Percentiles rank a stretch among this genome's conserved stretches.
Conservation (phyloP, 1,284 basidiomycete species). For the Ustilago nuda region DNA sequence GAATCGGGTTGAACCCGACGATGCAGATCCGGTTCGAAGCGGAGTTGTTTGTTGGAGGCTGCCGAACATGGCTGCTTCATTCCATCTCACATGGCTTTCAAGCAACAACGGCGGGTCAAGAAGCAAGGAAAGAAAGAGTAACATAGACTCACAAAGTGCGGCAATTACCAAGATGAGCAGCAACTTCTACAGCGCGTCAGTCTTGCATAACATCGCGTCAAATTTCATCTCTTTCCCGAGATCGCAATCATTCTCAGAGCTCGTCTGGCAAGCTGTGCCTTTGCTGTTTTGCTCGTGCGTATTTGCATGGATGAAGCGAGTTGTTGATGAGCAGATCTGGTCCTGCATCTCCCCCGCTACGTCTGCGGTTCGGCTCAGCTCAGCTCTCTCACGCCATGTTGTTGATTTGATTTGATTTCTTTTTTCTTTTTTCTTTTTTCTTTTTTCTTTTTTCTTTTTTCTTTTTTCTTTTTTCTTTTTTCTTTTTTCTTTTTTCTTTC, state of each 20-base stretch:
- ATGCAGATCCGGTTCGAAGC: background rate
- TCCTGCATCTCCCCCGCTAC: background rate
- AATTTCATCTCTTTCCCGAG: slow-evolving; percentile 6
- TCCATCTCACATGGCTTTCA: background rate
- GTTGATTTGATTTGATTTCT: background rate
- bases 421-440: background rate
- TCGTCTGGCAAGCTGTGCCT: background rate
- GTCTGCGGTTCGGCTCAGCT: too few relatives aligned
- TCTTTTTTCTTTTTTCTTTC: background rate
- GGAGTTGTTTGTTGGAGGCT: background rate
- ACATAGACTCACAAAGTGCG: background rate
- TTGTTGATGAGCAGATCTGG: slow-evolving; percentile 7
- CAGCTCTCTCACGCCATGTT: background rate
- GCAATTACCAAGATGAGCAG: background rate
- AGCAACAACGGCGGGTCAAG: slow-evolving; percentile 12
- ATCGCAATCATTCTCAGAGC: background rate
- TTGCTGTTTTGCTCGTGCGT: background rate
- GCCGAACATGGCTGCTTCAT: background rate
- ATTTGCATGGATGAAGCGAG: background rate
- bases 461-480: background rate
- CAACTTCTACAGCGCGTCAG: slow-evolving; percentile 40
- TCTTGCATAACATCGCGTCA: slow-evolving; percentile 12
- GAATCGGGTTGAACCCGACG: background rate
- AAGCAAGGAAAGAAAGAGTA: background rate
- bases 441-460: background rate